These are phyloP conservation scores for Lotmaria passim DNA, from an alignment of 208 protist species.

Conservation along the genomic window DNA sequence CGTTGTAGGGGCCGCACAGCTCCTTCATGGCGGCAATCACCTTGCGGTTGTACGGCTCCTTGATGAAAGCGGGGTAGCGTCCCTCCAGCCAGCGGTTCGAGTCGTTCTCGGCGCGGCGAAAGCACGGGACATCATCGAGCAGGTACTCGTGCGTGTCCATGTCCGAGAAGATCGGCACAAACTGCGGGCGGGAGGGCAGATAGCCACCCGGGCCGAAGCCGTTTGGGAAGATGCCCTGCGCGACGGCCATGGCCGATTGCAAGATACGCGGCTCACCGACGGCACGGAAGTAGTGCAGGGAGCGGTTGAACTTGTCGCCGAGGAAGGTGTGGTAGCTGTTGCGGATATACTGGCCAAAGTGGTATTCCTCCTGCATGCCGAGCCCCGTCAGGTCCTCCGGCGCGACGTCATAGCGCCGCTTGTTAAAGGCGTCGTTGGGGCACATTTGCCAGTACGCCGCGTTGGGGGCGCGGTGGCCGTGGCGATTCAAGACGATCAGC, in stretches of 20 bases:
- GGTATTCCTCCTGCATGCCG: slow-evolving; percentile 84
- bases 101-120: slow-evolving; percentile 74
- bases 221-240: slow-evolving; percentile 78
- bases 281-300: slow-evolving; percentile 77
- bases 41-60: slow-evolving; percentile 44
- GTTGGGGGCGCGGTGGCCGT: slow-evolving; percentile 84
- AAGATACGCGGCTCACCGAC: slow-evolving; percentile 87
- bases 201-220: slow-evolving; percentile 77
- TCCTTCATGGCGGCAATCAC: slow-evolving; percentile 55
- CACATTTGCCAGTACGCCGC: slow-evolving; percentile 79
- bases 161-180: slow-evolving; percentile 85
- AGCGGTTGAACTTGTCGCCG: slow-evolving; percentile 74
- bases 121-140: slow-evolving; percentile 86
- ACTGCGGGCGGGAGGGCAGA: slow-evolving; percentile 76
- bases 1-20: slow-evolving; percentile 56
- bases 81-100: slow-evolving; percentile 67
- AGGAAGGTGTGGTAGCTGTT: slow-evolving; percentile 64
- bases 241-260: slow-evolving; percentile 80
- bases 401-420: slow-evolving; percentile 56
- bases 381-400: slow-evolving; percentile 74
- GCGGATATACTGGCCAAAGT: slow-evolving; percentile 73
- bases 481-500: slow-evolving; percentile 78
- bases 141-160: slow-evolving; percentile 91
- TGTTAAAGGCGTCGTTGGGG: slow-evolving; percentile 62
- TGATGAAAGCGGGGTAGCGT: slow-evolving; percentile 44